Base-by-base conservation (phyloP, 371 early-diverging fungal species). In the Haplosporangium sp. region DNA sequence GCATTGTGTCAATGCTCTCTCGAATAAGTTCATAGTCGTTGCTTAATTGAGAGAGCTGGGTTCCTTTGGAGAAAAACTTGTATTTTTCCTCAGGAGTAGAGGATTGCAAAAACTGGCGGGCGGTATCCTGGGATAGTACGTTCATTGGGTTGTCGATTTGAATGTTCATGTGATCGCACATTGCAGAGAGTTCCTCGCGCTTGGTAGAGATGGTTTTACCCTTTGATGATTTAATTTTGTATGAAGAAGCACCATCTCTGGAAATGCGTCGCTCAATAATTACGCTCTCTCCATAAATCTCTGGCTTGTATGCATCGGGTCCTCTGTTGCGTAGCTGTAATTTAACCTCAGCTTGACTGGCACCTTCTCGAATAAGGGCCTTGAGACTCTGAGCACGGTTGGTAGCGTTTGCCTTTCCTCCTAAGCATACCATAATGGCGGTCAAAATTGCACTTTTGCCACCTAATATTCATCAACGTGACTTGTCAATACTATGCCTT, bases 391-490 rank as follows among this genome's bases (percentile, higher is more conserved):
- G 87, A 10, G 93, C 98, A 20, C 99, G 92, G 48, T 97, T 94
- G 3, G 99, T 98, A 6, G 88, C 70, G 15, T 84, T 89, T 0
- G 97, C 97, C 70, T 93, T 96, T 38, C 95, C 98, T 69, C 99
- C 99, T 17, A 99, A 87, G 39, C 94, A 93, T 37, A 98, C 87
- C 7, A 91, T 94, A 17, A 99, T 88, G 2, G 94, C 97, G 0
- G 98, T 97, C 55, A 99, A 84, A 61, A 98, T 94, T 9, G 97
- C 97, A 83, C 96, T 95, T 83, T 99, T 99, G 27, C 99, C 99
- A 77, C 90, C 90, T 90, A 55, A 55, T 10, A 7, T n/a, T 50
- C n/a, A 50, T 3, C 10, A 27, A 35, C 4, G 35, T 55, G 7
- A 55, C 8, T 10, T 55, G 20, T 27, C 20, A 55, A 35, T 10